Base-by-base conservation (phyloP, 2,329 filamentous ascomycete genomes). In the Beauveria rudraprayagi region DNA sequence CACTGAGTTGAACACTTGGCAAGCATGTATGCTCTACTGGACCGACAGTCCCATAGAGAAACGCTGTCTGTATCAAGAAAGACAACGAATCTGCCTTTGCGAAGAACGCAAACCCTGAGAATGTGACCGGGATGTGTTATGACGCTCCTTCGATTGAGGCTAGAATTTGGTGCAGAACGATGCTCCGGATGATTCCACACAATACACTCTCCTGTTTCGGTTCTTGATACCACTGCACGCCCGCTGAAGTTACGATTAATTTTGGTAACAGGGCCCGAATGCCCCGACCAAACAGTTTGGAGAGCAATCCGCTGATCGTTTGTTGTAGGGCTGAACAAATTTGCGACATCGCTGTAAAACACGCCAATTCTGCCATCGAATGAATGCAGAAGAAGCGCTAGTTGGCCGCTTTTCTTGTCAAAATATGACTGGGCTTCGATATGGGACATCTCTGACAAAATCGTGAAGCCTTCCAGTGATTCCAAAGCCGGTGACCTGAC, bases 241-340 rank as follows among this genome's bases (percentile, higher is more conserved):
- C 92, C 92, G 67, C 87, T 90, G 48, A 89, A 89, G 68, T 92
- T 95, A 63, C 92, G 87, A 51, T 95, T 88, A 63, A 96, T 90
- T 70, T 95, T 96, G 68, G 89, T 88, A 64, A 97, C 85, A 0
- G 90, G 80, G 17, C 83, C 83, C 17, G 88, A 89, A 75, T 97
- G 92, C 1, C 93, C 92, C 1, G 91, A 91, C 90, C 92, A 95
- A 1, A 86, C 81, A 2, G 85, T 82, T 64, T 83, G 84, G 16
- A 84, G 79, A 22, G 77, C 74, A 17, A 95, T 75, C 1, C 90
- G 85, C 47, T 76, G 77, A 48, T 81, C 78, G 48, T 83, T 82
- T 1, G 83, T 80, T 2, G 81, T 79, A 2, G 90, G 87, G 68
- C 95, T 91, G 65, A 99, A 88, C 16, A 97, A 78, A 57, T 89